Conservation (phyloP, 139 green algal genomes). For the Klebsormidium nitens region DNA sequence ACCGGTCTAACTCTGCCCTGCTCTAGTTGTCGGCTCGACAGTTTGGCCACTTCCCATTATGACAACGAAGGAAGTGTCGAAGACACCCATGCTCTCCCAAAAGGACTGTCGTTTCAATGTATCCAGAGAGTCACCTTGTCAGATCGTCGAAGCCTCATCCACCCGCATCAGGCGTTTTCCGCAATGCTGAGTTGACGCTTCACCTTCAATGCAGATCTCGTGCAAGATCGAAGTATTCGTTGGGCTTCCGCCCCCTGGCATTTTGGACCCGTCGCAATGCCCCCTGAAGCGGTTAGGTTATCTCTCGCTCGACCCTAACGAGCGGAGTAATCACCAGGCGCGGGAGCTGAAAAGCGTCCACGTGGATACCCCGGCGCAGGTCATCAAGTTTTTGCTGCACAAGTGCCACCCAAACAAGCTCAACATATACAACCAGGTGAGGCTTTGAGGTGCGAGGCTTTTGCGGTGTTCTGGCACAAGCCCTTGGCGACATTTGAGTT, state of each 20-base stretch:
- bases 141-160: too few relatives aligned
- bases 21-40: too few relatives aligned
- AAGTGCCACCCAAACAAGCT: slow-evolving; percentile 81
- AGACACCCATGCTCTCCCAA: too few relatives aligned
- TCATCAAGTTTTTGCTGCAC: slow-evolving; percentile 68
- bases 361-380: slow-evolving; percentile 50
- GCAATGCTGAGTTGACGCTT: too few relatives aligned
- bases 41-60: too few relatives aligned
- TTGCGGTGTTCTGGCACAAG: neutral
- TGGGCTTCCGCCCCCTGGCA: slow-evolving; percentile 32
- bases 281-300: slow-evolving; percentile 72
- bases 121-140: too few relatives aligned
- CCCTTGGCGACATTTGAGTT: neutral
- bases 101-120: too few relatives aligned
- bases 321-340: slow-evolving; percentile 70
- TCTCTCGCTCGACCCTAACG: slow-evolving; percentile 84
- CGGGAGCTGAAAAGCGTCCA: slow-evolving; percentile 89
- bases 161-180: too few relatives aligned
- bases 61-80: too few relatives aligned
- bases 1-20: too few relatives aligned
- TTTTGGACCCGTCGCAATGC: slow-evolving; percentile 7
- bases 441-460: slow-evolving; percentile 57
- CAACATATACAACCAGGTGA: slow-evolving; percentile 71
- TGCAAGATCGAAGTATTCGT: slow-evolving; percentile 76
- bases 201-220: slow-evolving; percentile 74